Base-by-base conservation (phyloP, 805 yeast species). In the Candida lessepsii region DNA sequence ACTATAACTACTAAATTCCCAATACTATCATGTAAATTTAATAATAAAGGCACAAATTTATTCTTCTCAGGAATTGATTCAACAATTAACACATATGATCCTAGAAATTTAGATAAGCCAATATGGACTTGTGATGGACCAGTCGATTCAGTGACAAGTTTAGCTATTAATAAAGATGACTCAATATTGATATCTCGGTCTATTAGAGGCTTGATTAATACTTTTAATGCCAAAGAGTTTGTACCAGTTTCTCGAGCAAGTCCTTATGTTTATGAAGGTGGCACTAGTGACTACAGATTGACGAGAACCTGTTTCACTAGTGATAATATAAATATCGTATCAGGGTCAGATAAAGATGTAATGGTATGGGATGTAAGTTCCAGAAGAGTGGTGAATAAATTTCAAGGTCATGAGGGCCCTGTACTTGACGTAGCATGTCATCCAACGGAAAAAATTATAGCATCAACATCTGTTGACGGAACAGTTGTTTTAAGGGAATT, bases 41-140 rank as follows among this genome's bases (percentile, higher is more conserved):
- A 60, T 45, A 51, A 55, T 2, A 58, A 59, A 29, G 79, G 75
- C 1, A 56, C 61, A 11, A 58, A 63, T 10, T 50, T 83, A 3
- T 86, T 68, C 48, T 67, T 78, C 4, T 65, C 82, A 0, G 95
- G 95, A 0, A 74, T 86, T 2, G 91, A 86, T 47, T 83, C 87
- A 1, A 62, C 68, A 0, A 70, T 86, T 0, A 53, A 63, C 29
- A 81, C 79, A 2, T 81, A 74, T 62, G 95, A 86, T 51, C 35
- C 76, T 6, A 58, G 87, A 39, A 57, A 65, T 3, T 41, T 64
- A 4, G 60, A 61, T 1, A 42, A 49, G 5, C 70, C 75, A 0
- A 30, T 73, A 7, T 81, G 83, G 77, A 59, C 39, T 60, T 75
- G 51, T 58, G 63, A 36, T 49, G 68, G 36, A 25, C 66, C 40